Evolutionary conservation across 495 filamentous ascomycete species (phyloP).

Genomic region (Aspergillus bridgeri): DNA sequence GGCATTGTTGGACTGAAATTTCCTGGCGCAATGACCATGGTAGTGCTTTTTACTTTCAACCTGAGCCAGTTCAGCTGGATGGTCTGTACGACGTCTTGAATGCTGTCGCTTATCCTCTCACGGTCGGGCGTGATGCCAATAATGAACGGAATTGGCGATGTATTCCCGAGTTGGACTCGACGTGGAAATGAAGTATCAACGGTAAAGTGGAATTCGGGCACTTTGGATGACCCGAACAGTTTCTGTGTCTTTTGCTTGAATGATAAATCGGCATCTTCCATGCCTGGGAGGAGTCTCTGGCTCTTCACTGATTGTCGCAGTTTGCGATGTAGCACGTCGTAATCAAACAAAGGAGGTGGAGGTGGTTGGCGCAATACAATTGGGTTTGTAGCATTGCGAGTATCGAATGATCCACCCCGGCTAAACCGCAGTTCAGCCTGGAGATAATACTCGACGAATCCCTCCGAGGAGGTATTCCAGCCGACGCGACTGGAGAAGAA

Average conservation of each 20-base stretch:
- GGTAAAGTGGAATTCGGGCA: conserved; percentile 12
- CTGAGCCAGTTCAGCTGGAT: conserved; percentile 15
- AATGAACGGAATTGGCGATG: conserved; percentile 12
- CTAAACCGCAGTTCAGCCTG: conserved; percentile 14
- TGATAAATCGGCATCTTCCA: conserved; percentile 15
- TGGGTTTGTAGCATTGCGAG: conserved; percentile 7
- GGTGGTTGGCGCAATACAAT: conserved; percentile 11
- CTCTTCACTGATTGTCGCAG: conserved; percentile 1
- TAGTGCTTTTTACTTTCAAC: conserved; percentile 8
- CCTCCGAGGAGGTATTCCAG: conserved; percentile 5
- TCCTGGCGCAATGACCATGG: conserved; percentile 7
- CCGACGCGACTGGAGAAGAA: conserved; percentile 9
- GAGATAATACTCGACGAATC: conserved; percentile 21
- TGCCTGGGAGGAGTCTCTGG: conserved; percentile 19
- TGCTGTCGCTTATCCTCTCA: conserved; percentile 8
- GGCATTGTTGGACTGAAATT: not conserved
- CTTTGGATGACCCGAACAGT: conserved; percentile 19
- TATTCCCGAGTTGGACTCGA: conserved; percentile 14
- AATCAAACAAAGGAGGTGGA: no score
- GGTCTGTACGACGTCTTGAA: conserved; percentile 11
- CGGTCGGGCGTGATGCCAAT: conserved; percentile 7
- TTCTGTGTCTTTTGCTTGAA: conserved; percentile 21
- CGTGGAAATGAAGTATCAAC: conserved; percentile 8
- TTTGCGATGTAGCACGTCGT: not conserved
- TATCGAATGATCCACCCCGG: not conserved